These are phyloP conservation scores for Alopecurus myosuroides DNA, from an alignment of 176 grass and related monocot species.

Conservation along the genomic window DNA sequence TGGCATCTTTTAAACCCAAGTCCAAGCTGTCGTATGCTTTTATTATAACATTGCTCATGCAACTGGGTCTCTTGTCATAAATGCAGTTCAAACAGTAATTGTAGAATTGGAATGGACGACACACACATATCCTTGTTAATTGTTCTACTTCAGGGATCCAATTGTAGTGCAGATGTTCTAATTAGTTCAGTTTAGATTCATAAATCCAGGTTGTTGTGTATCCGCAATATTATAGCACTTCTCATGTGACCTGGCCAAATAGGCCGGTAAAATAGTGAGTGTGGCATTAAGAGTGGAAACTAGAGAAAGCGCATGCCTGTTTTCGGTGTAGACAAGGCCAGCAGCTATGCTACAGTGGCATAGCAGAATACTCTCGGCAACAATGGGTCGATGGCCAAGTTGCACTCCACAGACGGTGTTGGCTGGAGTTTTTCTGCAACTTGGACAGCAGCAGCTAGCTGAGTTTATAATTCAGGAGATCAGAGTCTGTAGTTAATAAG, in stretches of 20 bases:
- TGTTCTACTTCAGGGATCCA: neutral
- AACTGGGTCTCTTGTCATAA: neutral
- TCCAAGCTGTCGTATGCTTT: neutral
- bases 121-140: neutral
- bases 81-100: neutral
- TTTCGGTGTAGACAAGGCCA: neutral
- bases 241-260: neutral
- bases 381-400: neutral
- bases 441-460: neutral
- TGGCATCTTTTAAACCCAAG: neutral
- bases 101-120: neutral
- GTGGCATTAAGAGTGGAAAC: neutral
- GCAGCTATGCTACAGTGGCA: neutral
- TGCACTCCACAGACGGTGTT: neutral
- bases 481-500: neutral
- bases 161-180: neutral
- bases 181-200: neutral
- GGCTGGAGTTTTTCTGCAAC: neutral
- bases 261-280: neutral
- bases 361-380: neutral
- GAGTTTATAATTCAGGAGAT: neutral
- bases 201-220: neutral
- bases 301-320: neutral
- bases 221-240: neutral
- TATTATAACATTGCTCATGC: neutral